Evolutionary conservation across 2,329 filamentous ascomycete genomes (phyloP).

Genomic region (Sporothrix phasma): DNA sequence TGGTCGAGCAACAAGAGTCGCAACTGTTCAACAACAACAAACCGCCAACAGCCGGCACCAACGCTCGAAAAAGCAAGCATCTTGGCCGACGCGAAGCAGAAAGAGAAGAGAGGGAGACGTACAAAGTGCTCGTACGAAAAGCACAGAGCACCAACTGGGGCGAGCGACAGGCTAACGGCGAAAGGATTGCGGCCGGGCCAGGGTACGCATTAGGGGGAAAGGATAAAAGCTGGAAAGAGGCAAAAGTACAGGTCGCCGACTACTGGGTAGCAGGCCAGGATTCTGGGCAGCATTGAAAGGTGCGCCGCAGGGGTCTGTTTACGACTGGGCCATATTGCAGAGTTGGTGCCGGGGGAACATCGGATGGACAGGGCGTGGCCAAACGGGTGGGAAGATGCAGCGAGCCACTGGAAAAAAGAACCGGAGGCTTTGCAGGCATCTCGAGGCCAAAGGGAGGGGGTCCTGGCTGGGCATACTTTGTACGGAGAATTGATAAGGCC

Average conservation of each 20-base stretch:
- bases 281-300: not conserved
- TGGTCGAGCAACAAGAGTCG: not conserved
- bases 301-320: constrained; percentile 11
- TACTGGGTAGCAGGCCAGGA: not conserved
- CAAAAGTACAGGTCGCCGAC: too few relatives aligned
- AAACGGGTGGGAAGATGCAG: not conserved
- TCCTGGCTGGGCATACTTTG: not conserved
- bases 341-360: not conserved
- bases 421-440: too few relatives aligned
- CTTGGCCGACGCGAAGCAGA: not conserved
- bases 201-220: not conserved
- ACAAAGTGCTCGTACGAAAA: not conserved
- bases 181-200: not conserved
- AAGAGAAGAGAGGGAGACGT: not conserved
- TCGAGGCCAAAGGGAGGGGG: too few relatives aligned
- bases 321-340: constrained; percentile 2
- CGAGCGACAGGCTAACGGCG: not conserved
- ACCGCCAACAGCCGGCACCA: constrained; percentile 1
- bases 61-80: not conserved
- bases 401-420: not conserved
- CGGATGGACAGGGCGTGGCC: not conserved
- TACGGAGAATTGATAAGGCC: not conserved
- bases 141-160: constrained; percentile 1
- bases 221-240: not conserved
- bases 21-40: constrained; percentile 10